Percentiles rank a stretch among this genome's conserved stretches.
Conservation (phyloP, 345 rosid species). For the Mangifera indica region DNA sequence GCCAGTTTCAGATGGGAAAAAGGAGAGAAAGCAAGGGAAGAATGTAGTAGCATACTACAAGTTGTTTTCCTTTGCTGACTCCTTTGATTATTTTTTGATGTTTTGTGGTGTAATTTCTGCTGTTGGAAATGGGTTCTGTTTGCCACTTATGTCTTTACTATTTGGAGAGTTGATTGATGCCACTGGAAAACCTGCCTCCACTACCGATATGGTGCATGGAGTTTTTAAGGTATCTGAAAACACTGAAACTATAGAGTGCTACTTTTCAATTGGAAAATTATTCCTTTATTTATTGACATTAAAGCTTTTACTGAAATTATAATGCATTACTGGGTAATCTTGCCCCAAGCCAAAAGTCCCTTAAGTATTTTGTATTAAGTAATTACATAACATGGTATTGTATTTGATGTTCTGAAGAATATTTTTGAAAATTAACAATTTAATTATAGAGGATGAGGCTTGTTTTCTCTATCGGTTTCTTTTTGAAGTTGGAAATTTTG, state of each 20-base stretch:
- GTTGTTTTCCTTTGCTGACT: slow-evolving; percentile 71
- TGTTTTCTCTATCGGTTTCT: too few species aligned
- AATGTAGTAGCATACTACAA: slow-evolving; percentile 35
- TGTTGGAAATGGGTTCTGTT: slow-evolving; percentile 49
- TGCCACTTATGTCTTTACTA: slow-evolving; percentile 63
- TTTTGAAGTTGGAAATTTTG: too few species aligned
- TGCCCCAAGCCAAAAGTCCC: too few species aligned
- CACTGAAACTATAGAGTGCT: neutral
- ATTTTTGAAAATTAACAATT: too few species aligned
- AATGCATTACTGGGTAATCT: too few species aligned
- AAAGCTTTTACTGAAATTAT: too few species aligned
- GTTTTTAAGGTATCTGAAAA: slow-evolving; percentile 42
- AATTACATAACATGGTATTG: too few species aligned
- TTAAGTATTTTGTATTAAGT: too few species aligned
- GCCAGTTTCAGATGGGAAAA: neutral
- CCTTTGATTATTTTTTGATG: slow-evolving; percentile 52
- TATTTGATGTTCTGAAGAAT: too few species aligned
- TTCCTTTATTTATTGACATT: too few species aligned
- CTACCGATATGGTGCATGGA: slow-evolving; percentile 30
- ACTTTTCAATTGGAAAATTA: too few species aligned
- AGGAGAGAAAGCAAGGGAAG: neutral
- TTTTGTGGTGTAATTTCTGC: slow-evolving; percentile 57
- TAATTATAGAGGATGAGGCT: too few species aligned
- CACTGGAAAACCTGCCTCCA: slow-evolving; percentile 42
- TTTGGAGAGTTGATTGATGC: slow-evolving; percentile 52